phyloP scores from a whole-genome alignment of 768 basidiomycete species.

The Pisolithus marmoratus region DNA sequence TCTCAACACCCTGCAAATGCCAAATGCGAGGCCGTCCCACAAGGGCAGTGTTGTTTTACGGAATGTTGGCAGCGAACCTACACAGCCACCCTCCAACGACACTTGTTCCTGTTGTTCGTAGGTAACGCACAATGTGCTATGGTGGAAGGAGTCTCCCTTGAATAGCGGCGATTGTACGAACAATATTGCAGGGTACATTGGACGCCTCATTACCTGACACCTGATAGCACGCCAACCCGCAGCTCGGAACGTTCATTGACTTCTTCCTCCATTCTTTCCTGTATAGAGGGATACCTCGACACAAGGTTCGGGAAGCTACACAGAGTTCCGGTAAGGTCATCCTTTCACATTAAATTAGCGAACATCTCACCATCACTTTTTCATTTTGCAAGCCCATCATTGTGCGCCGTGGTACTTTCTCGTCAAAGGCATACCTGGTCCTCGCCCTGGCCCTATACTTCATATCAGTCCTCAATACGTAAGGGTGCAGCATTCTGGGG shows the following conservation, averaged over 20 bases:
- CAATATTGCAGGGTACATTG: conserved; percentile 51
- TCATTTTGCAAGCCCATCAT: conserved; percentile 12
- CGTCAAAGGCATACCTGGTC: conserved; percentile 19
- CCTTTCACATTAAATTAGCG: background rate
- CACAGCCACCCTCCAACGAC: background rate
- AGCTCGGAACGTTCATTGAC: conserved; percentile 48
- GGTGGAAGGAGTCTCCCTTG: background rate
- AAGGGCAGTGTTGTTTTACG: too few species aligned
- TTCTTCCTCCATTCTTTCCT: conserved; percentile 10
- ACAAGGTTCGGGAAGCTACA: conserved; percentile 15
- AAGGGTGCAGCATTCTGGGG: conserved; percentile 52
- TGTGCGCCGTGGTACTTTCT: too few species aligned
- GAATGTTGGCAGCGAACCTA: background rate
- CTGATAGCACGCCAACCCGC: conserved; percentile 59
- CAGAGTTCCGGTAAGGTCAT: conserved; percentile 34
- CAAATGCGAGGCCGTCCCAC: too few species aligned
- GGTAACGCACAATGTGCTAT: conserved; percentile 26
- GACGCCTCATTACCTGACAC: conserved; percentile 62
- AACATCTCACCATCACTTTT: conserved; percentile 1
- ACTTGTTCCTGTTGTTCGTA: conserved; percentile 53
- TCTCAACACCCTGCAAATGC: too few species aligned
- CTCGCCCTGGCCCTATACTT: conserved; percentile 29
- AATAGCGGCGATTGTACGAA: background rate
- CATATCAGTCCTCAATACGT: conserved; percentile 41
- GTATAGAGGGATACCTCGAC: conserved; percentile 26